phyloP scores from a whole-genome alignment of 108 stramenopile genomes.

The Fistulifera pelliculosa region DNA sequence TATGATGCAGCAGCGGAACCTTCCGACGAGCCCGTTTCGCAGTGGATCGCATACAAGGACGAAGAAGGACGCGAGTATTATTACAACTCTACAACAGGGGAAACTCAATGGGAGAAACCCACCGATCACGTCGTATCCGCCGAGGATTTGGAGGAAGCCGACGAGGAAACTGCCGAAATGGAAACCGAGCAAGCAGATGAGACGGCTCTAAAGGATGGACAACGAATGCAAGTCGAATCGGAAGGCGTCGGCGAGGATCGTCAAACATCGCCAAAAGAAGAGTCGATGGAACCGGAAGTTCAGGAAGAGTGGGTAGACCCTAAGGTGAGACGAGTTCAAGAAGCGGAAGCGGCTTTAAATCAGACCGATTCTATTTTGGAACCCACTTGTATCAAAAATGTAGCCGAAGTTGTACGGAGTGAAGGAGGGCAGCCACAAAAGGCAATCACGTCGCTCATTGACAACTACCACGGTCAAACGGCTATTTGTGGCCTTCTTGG shows the following conservation, averaged over 20 bases:
- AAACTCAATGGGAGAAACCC: constrained; percentile 72
- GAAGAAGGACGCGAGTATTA: constrained; percentile 64
- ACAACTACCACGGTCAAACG: constrained; percentile 58
- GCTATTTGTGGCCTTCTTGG: constrained; percentile 70
- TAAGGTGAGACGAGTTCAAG: constrained; percentile 26
- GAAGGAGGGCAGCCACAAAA: constrained; percentile 34
- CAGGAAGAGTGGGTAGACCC: constrained; percentile 37
- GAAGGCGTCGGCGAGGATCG: constrained; percentile 7
- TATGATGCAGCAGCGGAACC: not conserved
- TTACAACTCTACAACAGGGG: constrained; percentile 52
- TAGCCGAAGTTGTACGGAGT: constrained; percentile 28
- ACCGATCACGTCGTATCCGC: constrained; percentile 6
- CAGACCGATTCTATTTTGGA: constrained; percentile 75
- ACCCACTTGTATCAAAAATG: constrained; percentile 39
- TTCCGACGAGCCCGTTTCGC: not conserved
- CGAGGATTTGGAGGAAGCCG: not conserved
- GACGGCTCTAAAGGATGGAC: not conserved
- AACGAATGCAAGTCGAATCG: constrained; percentile 5
- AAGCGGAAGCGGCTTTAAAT: constrained; percentile 44
- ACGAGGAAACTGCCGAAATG: not conserved
- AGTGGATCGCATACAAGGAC: constrained; percentile 47
- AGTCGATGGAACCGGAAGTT: constrained; percentile 8
- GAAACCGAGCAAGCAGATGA: not conserved
- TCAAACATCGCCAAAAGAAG: constrained; percentile 11
- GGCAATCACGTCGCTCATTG: constrained; percentile 52